Evolutionary conservation across 179 eudicot species (phyloP).

Genomic region (Carnegiea gigantea): DNA sequence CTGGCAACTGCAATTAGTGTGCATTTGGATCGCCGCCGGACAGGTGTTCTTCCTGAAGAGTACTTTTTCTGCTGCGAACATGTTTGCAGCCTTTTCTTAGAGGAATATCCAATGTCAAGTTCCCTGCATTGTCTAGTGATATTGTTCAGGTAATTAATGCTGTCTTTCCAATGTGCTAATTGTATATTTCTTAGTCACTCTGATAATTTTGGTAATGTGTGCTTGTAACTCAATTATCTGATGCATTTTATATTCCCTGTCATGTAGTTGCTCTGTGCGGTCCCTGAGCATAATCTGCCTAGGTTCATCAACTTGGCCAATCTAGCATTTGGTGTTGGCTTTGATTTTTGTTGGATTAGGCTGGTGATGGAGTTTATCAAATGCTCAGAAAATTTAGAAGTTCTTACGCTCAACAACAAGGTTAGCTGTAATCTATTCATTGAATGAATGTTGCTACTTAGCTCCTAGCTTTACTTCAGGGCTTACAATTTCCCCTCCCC

Average conservation of each 20-base stretch:
- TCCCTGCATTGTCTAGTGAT: conserved; percentile 20
- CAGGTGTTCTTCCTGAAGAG: conserved; percentile 15
- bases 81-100: conserved; percentile 24
- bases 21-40: conserved; percentile 24
- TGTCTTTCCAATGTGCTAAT: neutral
- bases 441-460: neutral
- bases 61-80: conserved; percentile 16
- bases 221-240: neutral
- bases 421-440: conserved; percentile 3
- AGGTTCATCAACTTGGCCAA: conserved; percentile 22
- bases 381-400: conserved; percentile 21
- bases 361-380: conserved; percentile 28
- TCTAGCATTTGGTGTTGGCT: conserved; percentile 25
- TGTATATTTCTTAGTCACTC: neutral
- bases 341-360: conserved; percentile 30
- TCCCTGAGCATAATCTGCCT: conserved; percentile 19
- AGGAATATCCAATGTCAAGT: conserved; percentile 21
- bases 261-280: conserved; percentile 19
- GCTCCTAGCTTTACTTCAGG: neutral
- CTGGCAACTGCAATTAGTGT: conserved; percentile 15
- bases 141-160: conserved; percentile 24
- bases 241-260: neutral
- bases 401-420: conserved; percentile 25
- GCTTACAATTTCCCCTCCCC: too few relatives aligned
- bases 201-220: neutral